Evolutionary conservation across 306 rosid species (phyloP).

Genomic region (Acmispon strigosus): DNA sequence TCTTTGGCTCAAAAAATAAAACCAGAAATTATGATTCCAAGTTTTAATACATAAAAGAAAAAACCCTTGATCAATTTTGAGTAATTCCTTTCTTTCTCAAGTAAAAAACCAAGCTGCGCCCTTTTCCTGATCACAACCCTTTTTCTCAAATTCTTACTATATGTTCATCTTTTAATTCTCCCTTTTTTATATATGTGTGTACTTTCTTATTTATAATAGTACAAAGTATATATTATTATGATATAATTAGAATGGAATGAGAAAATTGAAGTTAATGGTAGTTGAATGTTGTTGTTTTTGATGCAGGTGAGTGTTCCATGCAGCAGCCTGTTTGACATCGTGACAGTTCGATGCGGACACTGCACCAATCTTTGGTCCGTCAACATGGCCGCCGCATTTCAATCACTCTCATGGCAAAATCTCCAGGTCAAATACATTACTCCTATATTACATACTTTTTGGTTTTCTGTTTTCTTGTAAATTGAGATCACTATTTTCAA

Average conservation of each 20-base stretch:
- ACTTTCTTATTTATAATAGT: too few species aligned
- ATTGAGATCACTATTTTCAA: too few species aligned
- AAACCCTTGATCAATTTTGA: conserved; percentile 1
- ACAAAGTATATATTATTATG: too few species aligned
- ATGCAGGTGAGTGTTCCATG: conserved; percentile 99
- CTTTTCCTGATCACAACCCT: background rate
- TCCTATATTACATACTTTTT: too few species aligned
- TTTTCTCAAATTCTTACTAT: background rate
- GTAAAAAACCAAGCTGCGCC: background rate
- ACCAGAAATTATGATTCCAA: too few species aligned
- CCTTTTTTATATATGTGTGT: too few species aligned
- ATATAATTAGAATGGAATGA: too few species aligned
- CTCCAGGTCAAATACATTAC: conserved; percentile 38
- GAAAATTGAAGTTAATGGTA: too few species aligned
- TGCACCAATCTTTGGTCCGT: conserved; percentile 99
- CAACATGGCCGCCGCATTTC: conserved; percentile 98
- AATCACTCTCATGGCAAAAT: conserved; percentile 90
- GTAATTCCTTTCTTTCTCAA: background rate
- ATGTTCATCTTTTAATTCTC: too few species aligned
- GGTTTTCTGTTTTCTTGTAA: too few species aligned
- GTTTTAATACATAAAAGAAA: too few species aligned
- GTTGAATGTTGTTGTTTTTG: too few species aligned
- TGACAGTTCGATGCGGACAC: conserved; percentile 99
- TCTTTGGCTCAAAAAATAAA: background rate
- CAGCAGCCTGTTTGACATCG: conserved; percentile 83